Percentiles rank a stretch among this genome's conserved stretches.
These are phyloP conservation scores for Batrachochytrium dendrobatidis DNA, from an alignment of 371 early-diverging fungal genomes.

Conservation along the genomic window DNA sequence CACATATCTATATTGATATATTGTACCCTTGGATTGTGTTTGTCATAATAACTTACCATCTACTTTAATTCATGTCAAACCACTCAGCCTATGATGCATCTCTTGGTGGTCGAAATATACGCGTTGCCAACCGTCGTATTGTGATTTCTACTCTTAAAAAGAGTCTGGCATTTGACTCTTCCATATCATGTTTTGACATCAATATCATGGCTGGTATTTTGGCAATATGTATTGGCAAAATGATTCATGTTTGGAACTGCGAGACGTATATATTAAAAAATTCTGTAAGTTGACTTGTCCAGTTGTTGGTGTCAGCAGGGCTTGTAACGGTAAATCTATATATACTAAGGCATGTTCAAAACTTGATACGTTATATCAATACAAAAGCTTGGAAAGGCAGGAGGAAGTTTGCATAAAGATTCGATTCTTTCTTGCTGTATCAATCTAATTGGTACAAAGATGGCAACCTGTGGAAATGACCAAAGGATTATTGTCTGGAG, in stretches of 20 bases:
- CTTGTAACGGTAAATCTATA: not conserved
- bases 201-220: constrained; percentile 15
- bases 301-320: constrained; percentile 2
- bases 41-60: no score
- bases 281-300: constrained; percentile 20
- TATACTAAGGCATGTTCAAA: no score
- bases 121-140: constrained; percentile 39
- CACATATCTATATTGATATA: no score
- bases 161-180: constrained; percentile 37
- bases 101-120: constrained; percentile 32
- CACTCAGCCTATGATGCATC: constrained; percentile 39
- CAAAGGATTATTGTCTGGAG: constrained; percentile 42
- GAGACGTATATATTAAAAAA: constrained; percentile 22
- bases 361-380: no score
- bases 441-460: not conserved
- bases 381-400: constrained; percentile 12
- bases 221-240: constrained; percentile 30
- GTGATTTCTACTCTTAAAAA: constrained; percentile 34
- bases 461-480: constrained; percentile 30
- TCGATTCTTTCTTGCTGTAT: not conserved
- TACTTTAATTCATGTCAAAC: no score
- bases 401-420: constrained; percentile 9
- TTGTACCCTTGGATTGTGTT: no score
- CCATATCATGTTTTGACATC: constrained; percentile 35
- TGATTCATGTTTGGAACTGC: constrained; percentile 32